Evolutionary conservation across 495 filamentous ascomycete genomes (phyloP).

Genomic region (Immersiella caudata): DNA sequence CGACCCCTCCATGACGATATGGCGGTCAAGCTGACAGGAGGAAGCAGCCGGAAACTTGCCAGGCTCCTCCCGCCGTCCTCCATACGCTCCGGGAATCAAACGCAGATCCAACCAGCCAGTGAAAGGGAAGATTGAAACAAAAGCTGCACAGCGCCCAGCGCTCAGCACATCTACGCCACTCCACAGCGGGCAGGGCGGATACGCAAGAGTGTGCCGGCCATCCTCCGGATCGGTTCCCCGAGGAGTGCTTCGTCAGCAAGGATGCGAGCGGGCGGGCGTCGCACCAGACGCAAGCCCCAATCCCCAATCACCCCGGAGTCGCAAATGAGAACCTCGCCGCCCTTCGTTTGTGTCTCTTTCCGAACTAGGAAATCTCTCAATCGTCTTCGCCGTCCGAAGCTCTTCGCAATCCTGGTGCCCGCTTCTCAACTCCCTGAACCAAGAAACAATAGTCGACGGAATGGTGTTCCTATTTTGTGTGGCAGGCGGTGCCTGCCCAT

Average conservation of each 20-base stretch:
- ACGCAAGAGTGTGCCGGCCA: conserved; percentile 4
- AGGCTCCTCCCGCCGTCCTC: not conserved
- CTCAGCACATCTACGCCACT: not conserved
- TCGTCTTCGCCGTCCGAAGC: not conserved
- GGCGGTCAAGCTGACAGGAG: conserved; percentile 18
- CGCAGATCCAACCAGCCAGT: conserved; percentile 28
- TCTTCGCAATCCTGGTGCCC: not conserved
- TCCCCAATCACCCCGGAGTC: conserved; percentile 10
- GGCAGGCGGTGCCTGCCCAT: not conserved
- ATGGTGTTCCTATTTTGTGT: not conserved
- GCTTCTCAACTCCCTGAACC: not conserved
- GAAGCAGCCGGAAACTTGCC: not conserved
- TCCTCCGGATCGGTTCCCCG: conserved; percentile 26
- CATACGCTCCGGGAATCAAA: conserved; percentile 24
- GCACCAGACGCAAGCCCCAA: conserved; percentile 14
- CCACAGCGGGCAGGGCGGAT: not conserved
- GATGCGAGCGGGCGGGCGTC: conserved; percentile 17
- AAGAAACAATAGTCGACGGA: not conserved
- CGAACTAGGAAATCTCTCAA: not conserved
- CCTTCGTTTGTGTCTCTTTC: not conserved
- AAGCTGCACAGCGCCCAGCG: conserved; percentile 2
- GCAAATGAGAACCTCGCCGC: conserved; percentile 8
- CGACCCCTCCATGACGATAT: conserved; percentile 23
- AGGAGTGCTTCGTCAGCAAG: conserved; percentile 1
- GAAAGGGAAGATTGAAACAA: conserved; percentile 23